Base-by-base conservation (phyloP, 2,329 filamentous ascomycete genomes). In the Ophiostoma angusticollis region DNA sequence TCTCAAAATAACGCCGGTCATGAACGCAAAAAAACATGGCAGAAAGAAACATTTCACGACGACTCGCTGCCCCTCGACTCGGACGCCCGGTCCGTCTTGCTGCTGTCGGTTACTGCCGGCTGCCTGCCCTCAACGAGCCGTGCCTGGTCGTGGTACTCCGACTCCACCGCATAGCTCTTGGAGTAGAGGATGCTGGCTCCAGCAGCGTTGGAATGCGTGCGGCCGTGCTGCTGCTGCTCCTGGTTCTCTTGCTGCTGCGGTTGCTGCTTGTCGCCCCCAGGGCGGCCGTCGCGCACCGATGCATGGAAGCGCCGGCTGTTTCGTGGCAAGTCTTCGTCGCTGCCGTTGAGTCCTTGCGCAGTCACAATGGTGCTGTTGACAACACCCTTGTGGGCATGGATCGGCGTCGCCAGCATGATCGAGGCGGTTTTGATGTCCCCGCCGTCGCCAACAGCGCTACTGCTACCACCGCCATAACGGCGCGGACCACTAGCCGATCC, bases 121-220 rank as follows among this genome's bases (percentile, higher is more conserved):
- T 31, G 32, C 14, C 28, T 17, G 12, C 25, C 35, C 18, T 38
- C 30, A 6, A 47, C 39, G 8, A 47, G 39, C 22, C 41, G 40
- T 4, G 43, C 43, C 34, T 47, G 40, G 39, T 45, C 45, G 16
- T 43, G 25, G 32, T 41, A 41, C n/a, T 41, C 42, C 4, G 35
- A 49, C 41, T 47, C 44, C 11, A 49, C 40, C 1, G 34, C 29
- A 14, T 47, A 49, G 14, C 42, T 40, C 31, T 43, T 39, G 23
- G 39, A 40, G 28, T 38, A 46, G 16, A 47, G 12, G 11, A 49
- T 49, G 16, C 47, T 44, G 23, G 31, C 39, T 8, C 18, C 31
- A 5, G 18, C 28, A 27, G 18, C 39, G 3, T n/a, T n/a, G n/a
- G n/a, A n/a, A n/a, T n/a, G n/a, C n/a, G n/a, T n/a, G 28, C 31